These are phyloP conservation scores for Stachybotrys chartarum DNA, from an alignment of 2,329 filamentous ascomycete species.

Conservation along the genomic window DNA sequence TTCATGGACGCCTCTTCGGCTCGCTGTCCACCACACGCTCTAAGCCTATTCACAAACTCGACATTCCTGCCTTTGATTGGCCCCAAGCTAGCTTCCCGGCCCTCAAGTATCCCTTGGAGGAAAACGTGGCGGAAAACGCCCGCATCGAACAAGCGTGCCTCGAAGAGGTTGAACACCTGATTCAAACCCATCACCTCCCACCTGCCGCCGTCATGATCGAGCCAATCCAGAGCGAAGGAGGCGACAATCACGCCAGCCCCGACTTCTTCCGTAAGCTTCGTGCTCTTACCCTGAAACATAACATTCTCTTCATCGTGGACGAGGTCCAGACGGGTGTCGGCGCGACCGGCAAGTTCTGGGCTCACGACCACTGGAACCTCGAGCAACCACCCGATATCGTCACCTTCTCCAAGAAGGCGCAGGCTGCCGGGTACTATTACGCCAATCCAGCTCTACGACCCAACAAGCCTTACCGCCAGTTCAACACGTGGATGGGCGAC, in stretches of 20 bases:
- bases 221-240: conserved; percentile 89
- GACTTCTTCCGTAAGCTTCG: conserved; percentile 82
- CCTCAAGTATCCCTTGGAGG: conserved; percentile 80
- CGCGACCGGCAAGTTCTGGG: conserved; percentile 92
- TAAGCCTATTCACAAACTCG: conserved; percentile 91
- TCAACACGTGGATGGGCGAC: conserved; percentile 98
- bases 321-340: conserved; percentile 93
- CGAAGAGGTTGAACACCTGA: conserved; percentile 74
- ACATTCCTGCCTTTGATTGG: conserved; percentile 94
- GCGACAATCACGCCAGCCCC: conserved; percentile 87
- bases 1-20: conserved; percentile 88
- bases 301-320: conserved; percentile 82
- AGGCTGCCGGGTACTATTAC: conserved; percentile 90
- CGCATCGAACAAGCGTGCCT: conserved; percentile 74
- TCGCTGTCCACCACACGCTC: conserved; percentile 81
- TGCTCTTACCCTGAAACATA: conserved; percentile 67
- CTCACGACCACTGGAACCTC: conserved; percentile 90
- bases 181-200: conserved; percentile 70
- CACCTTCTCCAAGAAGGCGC: conserved; percentile 92
- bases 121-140: conserved; percentile 74
- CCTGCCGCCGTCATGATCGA: conserved; percentile 80
- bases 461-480: conserved; percentile 91
- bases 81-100: conserved; percentile 80
- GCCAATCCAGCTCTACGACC: conserved; percentile 72
- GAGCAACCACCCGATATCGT: conserved; percentile 80